Percentiles rank a stretch among this genome's conserved stretches.
These are phyloP conservation scores for Pseudocercospora fuligena DNA, from an alignment of 2,329 filamentous ascomycete species.

Conservation along the genomic window DNA sequence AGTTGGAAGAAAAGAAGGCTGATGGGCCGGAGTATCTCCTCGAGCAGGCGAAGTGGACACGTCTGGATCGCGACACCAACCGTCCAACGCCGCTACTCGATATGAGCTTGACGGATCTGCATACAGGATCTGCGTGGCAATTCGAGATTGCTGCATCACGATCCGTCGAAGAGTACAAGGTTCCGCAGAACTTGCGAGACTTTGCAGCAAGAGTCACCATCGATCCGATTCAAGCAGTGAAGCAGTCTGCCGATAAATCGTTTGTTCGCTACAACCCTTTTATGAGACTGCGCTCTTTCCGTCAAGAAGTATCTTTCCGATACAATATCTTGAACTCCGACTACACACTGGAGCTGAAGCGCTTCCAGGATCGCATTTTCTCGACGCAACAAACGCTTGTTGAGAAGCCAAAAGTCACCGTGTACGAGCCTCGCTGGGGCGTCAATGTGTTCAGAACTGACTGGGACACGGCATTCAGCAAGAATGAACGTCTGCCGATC, in stretches of 20 bases:
- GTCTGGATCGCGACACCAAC: conserved; percentile 34
- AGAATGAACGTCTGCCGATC: conserved; percentile 37
- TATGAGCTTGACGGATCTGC: conserved; percentile 35
- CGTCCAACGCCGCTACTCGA: conserved; percentile 34
- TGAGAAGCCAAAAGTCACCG: conserved; percentile 7
- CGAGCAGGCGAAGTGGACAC: conserved; percentile 32
- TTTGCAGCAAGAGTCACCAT: conserved; percentile 32
- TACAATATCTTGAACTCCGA: conserved; percentile 36
- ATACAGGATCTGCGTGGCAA: conserved; percentile 38
- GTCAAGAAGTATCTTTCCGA: conserved; percentile 35
- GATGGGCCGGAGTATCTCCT: conserved; percentile 11
- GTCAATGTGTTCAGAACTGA: conserved; percentile 36
- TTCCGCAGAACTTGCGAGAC: conserved; percentile 22
- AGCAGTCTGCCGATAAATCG: conserved; percentile 13
- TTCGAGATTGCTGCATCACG: conserved; percentile 36
- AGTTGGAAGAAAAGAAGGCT: conserved; percentile 13
- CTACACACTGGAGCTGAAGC: conserved; percentile 38
- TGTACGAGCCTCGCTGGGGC: conserved; percentile 38
- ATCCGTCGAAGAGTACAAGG: conserved; percentile 24
- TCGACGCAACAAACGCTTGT: background rate
- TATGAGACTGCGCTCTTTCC: conserved; percentile 25
- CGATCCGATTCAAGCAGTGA: conserved; percentile 17
- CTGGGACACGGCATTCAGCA: conserved; percentile 37
- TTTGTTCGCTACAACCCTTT: conserved; percentile 30
- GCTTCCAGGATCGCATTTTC: conserved; percentile 35